Evolutionary conservation across 2,329 filamentous ascomycete species (phyloP).

Genomic region (Diaporthe caulivora): DNA sequence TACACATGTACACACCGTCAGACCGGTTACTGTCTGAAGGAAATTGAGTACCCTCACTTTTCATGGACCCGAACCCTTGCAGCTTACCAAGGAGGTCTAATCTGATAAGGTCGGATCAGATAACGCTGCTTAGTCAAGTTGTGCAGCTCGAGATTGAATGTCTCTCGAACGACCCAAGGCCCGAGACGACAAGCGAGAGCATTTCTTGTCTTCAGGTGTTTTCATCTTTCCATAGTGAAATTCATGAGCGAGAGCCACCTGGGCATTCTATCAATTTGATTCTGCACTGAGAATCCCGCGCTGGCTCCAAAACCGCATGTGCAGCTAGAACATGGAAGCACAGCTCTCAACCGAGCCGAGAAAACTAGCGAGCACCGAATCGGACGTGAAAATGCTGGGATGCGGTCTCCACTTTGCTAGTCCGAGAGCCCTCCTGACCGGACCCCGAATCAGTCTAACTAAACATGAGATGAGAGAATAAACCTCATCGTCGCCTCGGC

Average conservation of each 20-base stretch:
- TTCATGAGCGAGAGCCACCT: too few relatives aligned
- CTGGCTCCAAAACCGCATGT: background rate
- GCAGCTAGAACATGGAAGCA: background rate
- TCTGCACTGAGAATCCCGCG: background rate
- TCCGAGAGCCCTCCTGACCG: constrained; percentile 3
- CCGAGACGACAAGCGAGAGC: background rate
- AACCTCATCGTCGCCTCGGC: constrained; percentile 9
- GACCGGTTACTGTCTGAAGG: background rate
- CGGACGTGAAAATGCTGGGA: constrained; percentile 18
- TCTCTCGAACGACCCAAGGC: background rate
- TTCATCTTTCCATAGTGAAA: too few relatives aligned
- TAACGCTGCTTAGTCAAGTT: background rate
- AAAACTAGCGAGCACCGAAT: constrained; percentile 15
- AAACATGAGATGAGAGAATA: constrained; percentile 7
- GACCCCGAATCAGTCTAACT: constrained; percentile 9
- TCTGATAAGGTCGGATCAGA: constrained; percentile 16
- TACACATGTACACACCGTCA: background rate
- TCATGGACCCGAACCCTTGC: background rate
- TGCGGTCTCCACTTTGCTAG: constrained; percentile 13
- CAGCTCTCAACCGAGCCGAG: constrained; percentile 4
- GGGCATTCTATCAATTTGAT: too few relatives aligned
- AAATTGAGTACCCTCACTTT: background rate
- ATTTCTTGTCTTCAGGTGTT: too few relatives aligned
- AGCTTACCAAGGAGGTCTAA: background rate
- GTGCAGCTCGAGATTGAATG: too few relatives aligned